A percentile compares a stretch with the other conserved stretches of the same genome.
phyloP scores from a whole-genome alignment of 257 asterid genomes.

The Solanum pennellii region DNA sequence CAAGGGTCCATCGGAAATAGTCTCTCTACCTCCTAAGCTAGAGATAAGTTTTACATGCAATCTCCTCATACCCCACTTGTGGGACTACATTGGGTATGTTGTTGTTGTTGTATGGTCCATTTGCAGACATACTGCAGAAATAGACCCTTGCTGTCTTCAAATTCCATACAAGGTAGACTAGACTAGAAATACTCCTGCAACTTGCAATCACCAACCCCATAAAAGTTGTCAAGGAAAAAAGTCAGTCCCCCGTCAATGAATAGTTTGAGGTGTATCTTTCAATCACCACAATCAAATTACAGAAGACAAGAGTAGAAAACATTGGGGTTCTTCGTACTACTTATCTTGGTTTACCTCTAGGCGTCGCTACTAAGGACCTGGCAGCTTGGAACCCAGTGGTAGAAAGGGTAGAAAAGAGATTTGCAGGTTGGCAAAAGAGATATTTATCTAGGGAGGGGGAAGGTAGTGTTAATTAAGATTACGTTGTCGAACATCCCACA shows the following conservation, averaged over 20 bases:
- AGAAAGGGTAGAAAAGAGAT: background rate
- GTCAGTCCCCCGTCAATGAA: background rate
- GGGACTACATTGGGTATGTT: background rate
- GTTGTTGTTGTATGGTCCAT: background rate
- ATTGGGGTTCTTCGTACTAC: background rate
- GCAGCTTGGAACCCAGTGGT: background rate
- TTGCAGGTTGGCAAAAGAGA: background rate
- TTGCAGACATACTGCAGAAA: background rate
- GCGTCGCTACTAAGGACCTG: background rate
- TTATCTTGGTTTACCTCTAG: background rate
- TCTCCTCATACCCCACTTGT: background rate
- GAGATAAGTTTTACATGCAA: background rate
- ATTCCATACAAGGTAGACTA: background rate
- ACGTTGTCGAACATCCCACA: background rate
- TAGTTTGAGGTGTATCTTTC: background rate
- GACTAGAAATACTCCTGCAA: background rate
- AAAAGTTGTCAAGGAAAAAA: background rate
- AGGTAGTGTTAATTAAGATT: background rate
- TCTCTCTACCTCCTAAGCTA: background rate
- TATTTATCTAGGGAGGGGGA: background rate
- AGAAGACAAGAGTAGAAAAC: background rate
- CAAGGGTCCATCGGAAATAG: background rate
- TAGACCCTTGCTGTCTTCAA: background rate
- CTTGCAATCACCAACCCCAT: background rate
- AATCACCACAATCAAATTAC: background rate